Percentiles rank a stretch among this genome's conserved stretches.
Evolutionary conservation across 148 eudicot species (phyloP).

Genomic region (Amaranthus cruentus): DNA sequence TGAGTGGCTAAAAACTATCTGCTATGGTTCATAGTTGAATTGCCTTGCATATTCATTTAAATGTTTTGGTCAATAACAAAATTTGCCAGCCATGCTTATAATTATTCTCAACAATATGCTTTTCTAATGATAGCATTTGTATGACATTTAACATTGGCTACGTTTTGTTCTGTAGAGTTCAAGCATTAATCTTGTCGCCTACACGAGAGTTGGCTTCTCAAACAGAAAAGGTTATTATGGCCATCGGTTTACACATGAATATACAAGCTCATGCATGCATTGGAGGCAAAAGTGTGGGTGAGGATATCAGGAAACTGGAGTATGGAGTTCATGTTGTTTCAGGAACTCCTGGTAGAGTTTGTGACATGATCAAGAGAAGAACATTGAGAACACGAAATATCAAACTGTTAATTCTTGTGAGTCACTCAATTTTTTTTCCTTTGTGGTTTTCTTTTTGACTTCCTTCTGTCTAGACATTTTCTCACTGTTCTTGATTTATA

Average conservation of each 20-base stretch:
- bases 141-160: not conserved
- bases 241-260: conserved; percentile 72
- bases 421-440: conserved; percentile 19
- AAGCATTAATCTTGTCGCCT: conserved; percentile 89
- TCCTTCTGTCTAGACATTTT: not conserved
- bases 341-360: conserved; percentile 95
- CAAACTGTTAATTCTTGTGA: conserved; percentile 75
- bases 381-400: conserved; percentile 76
- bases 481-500: not conserved
- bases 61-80: not conserved
- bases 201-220: conserved; percentile 91
- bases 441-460: not conserved
- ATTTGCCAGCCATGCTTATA: not conserved
- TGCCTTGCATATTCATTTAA: not conserved
- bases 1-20: not conserved
- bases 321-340: conserved; percentile 93
- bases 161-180: conserved; percentile 46
- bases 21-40: not conserved
- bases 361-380: conserved; percentile 96
- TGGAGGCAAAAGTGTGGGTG: conserved; percentile 97
- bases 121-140: not conserved
- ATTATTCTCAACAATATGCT: not conserved
- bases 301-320: conserved; percentile 85
- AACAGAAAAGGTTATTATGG: conserved; percentile 71
- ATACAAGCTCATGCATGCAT: conserved; percentile 89